Percentiles rank a stretch among this genome's conserved stretches.
These are phyloP conservation scores for Aquilaria sinensis DNA, from an alignment of 345 rosid species.

Conservation along the genomic window DNA sequence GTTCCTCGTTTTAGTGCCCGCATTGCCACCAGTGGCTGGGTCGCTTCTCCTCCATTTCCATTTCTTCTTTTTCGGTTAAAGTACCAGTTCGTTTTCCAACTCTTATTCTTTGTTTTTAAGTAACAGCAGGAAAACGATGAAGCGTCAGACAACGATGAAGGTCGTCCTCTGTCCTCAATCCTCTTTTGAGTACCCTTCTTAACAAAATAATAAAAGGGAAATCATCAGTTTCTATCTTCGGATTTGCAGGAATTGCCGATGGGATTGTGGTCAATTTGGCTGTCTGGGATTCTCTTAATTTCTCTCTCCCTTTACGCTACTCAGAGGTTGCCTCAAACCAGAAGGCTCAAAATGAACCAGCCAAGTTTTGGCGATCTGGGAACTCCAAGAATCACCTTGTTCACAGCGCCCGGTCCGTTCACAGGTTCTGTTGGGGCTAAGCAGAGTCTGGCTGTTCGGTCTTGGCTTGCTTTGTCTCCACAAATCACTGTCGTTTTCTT, in stretches of 20 bases:
- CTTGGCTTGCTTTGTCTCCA: conserved; percentile 87
- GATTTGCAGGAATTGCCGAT: conserved; percentile 35
- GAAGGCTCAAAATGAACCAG: conserved; percentile 8
- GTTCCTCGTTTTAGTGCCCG: too few relatives aligned
- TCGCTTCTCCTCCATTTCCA: conserved; percentile 23
- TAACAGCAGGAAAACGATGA: not conserved
- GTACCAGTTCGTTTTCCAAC: conserved; percentile 18
- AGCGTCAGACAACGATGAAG: conserved; percentile 32
- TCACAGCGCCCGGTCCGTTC: conserved; percentile 48
- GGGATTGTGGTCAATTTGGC: conserved; percentile 68
- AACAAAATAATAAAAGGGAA: not conserved
- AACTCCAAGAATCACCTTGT: conserved; percentile 51
- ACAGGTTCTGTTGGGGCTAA: conserved; percentile 32
- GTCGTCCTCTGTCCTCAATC: conserved; percentile 14
- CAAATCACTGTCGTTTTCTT: conserved; percentile 56
- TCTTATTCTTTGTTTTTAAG: not conserved
- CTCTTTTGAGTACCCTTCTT: too few relatives aligned
- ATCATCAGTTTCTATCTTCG: conserved; percentile 13
- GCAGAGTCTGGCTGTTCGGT: conserved; percentile 51
- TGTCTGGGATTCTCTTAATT: conserved; percentile 64
- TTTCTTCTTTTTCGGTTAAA: conserved; percentile 38
- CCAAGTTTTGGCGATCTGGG: not conserved
- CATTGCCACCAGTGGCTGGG: not conserved
- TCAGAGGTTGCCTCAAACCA: conserved; percentile 42
- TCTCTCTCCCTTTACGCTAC: conserved; percentile 69